These are phyloP conservation scores for Abrus pulchellus DNA, from an alignment of 306 rosid species.

Conservation along the genomic window DNA sequence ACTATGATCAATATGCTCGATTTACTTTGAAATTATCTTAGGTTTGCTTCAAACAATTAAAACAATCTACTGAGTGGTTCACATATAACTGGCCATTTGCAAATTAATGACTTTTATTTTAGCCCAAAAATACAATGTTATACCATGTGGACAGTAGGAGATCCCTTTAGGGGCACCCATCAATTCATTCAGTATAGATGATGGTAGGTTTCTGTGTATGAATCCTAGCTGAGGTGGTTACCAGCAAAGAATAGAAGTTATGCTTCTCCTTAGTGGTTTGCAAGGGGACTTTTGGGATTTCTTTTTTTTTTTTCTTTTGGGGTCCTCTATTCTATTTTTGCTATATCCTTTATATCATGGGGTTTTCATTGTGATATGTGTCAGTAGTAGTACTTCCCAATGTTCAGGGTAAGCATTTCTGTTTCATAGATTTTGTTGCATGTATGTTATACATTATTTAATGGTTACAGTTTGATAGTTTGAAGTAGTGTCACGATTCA, in stretches of 20 bases:
- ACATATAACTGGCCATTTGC: conserved; percentile 8
- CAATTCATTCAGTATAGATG: conserved; percentile 11
- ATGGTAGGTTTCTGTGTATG: neutral
- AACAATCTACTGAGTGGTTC: conserved; percentile 15
- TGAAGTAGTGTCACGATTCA: conserved; percentile 38
- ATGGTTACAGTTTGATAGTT: conserved; percentile 45
- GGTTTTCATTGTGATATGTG: conserved; percentile 14
- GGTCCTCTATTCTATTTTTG: neutral
- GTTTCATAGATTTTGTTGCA: conserved; percentile 19
- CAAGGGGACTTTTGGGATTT: neutral
- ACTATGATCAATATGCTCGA: neutral
- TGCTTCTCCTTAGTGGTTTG: conserved; percentile 28
- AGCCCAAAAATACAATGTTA: neutral
- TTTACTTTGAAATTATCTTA: neutral
- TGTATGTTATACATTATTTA: conserved; percentile 20
- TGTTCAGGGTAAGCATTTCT: conserved; percentile 21
- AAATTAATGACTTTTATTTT: neutral
- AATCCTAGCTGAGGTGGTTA: neutral
- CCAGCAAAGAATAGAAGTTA: conserved; percentile 6
- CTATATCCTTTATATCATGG: conserved; percentile 5
- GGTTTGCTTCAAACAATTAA: neutral
- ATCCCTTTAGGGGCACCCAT: conserved; percentile 7
- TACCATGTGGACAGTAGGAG: neutral
- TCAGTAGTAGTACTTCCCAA: neutral
- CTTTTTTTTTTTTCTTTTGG: neutral